phyloP scores from a whole-genome alignment of 2,329 filamentous ascomycete species.

The Talaromyces sp. region DNA sequence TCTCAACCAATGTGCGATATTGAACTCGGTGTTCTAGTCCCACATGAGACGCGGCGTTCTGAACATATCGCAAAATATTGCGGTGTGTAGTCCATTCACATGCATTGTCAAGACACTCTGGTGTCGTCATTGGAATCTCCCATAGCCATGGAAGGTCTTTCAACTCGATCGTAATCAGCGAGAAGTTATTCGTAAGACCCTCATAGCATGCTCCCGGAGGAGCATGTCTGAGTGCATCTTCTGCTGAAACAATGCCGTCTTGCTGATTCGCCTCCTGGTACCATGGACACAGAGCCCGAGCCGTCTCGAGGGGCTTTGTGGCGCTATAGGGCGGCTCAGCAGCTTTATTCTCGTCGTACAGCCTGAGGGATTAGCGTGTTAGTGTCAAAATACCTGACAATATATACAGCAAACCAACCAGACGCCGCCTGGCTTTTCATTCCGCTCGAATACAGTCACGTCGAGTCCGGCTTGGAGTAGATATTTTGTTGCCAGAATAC shows the following conservation, averaged over 20 bases:
- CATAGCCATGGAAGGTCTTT: slow-evolving; percentile 12
- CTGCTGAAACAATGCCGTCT: slow-evolving; percentile 19
- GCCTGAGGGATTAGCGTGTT: slow-evolving; percentile 30
- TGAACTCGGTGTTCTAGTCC: background rate
- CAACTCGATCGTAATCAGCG: slow-evolving; percentile 3
- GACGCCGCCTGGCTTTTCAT: slow-evolving; percentile 50
- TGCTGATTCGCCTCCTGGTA: slow-evolving; percentile 20
- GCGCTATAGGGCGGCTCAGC: slow-evolving; percentile 49
- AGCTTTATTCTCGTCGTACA: slow-evolving; percentile 49
- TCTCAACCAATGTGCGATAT: background rate
- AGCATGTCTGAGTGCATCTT: background rate
- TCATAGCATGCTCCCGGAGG: slow-evolving; percentile 12
- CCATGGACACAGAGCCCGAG: slow-evolving; percentile 35
- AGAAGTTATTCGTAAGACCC: slow-evolving; percentile 14
- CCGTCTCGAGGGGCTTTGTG: slow-evolving; percentile 16
- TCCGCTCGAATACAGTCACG: slow-evolving; percentile 55
- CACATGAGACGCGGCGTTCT: background rate
- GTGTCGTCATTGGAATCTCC: slow-evolving; percentile 5
- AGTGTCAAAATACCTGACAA: background rate
- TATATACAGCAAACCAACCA: slow-evolving; percentile 42
- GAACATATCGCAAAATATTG: slow-evolving; percentile 3
- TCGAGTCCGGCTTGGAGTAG: slow-evolving; percentile 45
- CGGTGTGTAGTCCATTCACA: slow-evolving; percentile 14
- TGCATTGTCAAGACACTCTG: background rate
- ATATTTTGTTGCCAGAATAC: slow-evolving; percentile 47